Evolutionary conservation across 805 yeast genomes (phyloP).

Genomic region (Saccharomycopsis sp.): DNA sequence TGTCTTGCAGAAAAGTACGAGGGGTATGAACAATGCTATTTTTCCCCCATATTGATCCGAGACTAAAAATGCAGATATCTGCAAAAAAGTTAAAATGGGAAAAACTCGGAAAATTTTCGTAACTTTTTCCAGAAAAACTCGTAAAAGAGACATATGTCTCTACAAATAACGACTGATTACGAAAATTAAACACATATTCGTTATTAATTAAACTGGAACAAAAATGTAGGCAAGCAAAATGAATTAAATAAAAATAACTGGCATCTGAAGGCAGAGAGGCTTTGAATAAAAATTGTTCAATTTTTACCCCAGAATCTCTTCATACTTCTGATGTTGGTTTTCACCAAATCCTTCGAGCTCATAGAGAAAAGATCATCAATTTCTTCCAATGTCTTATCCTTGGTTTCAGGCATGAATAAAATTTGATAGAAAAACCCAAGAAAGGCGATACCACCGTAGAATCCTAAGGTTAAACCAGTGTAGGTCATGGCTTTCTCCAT

Average conservation of each 20-base stretch:
- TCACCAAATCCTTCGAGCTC: constrained; percentile 34
- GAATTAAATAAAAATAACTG: background rate
- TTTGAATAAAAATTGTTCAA: too few species aligned
- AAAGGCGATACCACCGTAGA: constrained; percentile 62
- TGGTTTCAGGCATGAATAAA: constrained; percentile 64
- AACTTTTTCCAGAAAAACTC: too few species aligned
- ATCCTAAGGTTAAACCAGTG: constrained; percentile 58
- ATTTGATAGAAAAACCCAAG: constrained; percentile 48
- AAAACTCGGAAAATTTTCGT: too few species aligned
- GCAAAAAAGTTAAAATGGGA: too few species aligned
- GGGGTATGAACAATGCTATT: too few species aligned
- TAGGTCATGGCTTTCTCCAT: constrained; percentile 53
- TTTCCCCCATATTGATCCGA: too few species aligned
- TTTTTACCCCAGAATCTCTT: background rate
- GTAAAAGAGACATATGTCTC: too few species aligned
- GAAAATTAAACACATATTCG: too few species aligned
- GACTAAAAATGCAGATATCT: too few species aligned
- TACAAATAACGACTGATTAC: too few species aligned
- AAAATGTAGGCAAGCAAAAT: background rate
- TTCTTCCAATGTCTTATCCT: constrained; percentile 65
- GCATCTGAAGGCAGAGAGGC: background rate
- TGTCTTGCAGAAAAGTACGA: too few species aligned
- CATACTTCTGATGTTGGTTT: constrained; percentile 24
- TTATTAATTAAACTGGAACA: too few species aligned
- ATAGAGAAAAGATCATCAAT: constrained; percentile 55